Base-by-base conservation (phyloP, 2,329 filamentous ascomycete species). In the Byssoonygena ceratinophila region DNA sequence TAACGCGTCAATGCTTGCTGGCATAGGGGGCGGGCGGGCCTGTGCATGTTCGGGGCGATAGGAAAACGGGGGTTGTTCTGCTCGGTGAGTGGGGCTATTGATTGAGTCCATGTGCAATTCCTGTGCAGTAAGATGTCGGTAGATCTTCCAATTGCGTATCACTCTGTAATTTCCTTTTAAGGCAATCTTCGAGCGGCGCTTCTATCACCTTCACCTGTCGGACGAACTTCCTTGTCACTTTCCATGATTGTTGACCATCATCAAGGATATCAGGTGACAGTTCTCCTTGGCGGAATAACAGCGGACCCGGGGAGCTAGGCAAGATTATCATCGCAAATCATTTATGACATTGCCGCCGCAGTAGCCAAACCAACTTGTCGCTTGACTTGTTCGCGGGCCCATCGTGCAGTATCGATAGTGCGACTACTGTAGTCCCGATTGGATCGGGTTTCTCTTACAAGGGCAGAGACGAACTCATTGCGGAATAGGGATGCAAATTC, bases 381-480 rank as follows among this genome's bases (percentile, higher is more conserved):
- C 79, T 96, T 97, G 68, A 97, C 90, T 69, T 96, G 89, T 72
- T 97, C 92, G 56, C 91, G 85, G 58, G 92, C 90, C 92, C 92
- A 98, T 63, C 91, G 85, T 66, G 92, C 92, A 44, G 92, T 97
- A 59, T 96, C 88, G 59, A 92, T 84, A 2, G 92, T 98, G 58
- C 90, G 85, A 25, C 79, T 65, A 61, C 83, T 79, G 74, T 87
- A 96, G 44, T 97, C 90, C 61, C 87, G 84, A 76, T 92, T 96
- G 54, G 81, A 79, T 64, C 90, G 86, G 44, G 88, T 91, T 69
- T 97, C 90, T 72, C 91, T 90, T 64, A 96, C 90, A 76, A 98
- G 84, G 25, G 77, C 73, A 23, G 84, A 90, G 54, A 98, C 74
- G 88, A 91, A 97, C 18, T 96, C 89, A 63, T 87, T 80, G 59